Evolutionary conservation across 306 rosid genomes (phyloP), one percentile per base, ranked within the genome.

Genomic region (Lathyrus aphaca): DNA sequence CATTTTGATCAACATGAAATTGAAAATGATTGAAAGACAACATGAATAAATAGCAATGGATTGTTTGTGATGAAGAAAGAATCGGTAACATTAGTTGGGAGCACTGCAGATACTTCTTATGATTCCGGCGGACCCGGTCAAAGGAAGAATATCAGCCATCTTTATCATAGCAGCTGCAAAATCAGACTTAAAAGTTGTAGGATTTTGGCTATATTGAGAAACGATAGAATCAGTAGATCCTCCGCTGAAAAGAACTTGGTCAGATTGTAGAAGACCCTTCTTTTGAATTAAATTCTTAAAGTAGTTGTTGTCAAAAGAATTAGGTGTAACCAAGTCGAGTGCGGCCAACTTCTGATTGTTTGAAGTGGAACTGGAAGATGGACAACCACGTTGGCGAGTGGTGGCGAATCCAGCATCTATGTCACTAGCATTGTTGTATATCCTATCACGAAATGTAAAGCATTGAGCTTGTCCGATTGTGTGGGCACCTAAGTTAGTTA

Each of bases 391-490:
- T 55, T n/a, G 67, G 11, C 82, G 86, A 40, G 82, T 84, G 8
- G 72, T 68, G 3, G 85, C 82, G 77, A 84, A 82, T 13, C 80
- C 87, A 16, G 77, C 81, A 37, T 86, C 88, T 3, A 86, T 84
- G 74, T 71, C 50, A 74, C 83, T 82, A 2, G 35, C 60, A 2
- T 79, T 81, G 73, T 66, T 77, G 77, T 86, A 86, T 46, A 86
- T 81, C 39, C 91, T 77, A 0, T 13, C 74, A 7, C 91, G 84
- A 15, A 83, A 86, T 23, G 86, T 77, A 8, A 64, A 19, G 19
- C 88, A 86, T 1, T 74, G 86, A 30, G 91, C 83, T 69, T 83
- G 86, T 23, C 85, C 88, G 3, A 86, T 60, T n/a, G 91, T 81
- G 42, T 83, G 88, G 0, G 88, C 70, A 42, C 91, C 87, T 54